phyloP scores from a whole-genome alignment of 73 alveolate species.

The Blepharisma japonicum region DNA sequence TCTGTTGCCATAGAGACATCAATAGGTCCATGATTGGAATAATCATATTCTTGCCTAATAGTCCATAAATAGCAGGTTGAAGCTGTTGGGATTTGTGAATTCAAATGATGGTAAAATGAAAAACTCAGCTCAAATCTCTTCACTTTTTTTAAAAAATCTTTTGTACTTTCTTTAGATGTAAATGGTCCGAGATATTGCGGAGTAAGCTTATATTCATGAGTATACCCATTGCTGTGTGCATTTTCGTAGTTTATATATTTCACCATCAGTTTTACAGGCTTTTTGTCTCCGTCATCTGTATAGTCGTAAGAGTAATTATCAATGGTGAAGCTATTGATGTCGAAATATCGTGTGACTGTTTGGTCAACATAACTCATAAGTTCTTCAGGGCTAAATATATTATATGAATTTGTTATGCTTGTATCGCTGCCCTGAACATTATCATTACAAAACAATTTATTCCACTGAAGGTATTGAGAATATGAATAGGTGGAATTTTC shows the following conservation, averaged over 20 bases:
- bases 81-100: neutral
- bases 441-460: neutral
- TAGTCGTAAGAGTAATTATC: conserved; percentile 22
- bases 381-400: neutral
- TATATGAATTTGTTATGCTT: conserved; percentile 9
- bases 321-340: conserved; percentile 9
- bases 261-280: neutral
- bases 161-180: neutral
- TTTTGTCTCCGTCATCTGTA: conserved; percentile 13
- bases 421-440: neutral
- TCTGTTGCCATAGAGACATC: neutral
- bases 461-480: conserved; percentile 1
- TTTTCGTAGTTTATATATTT: conserved; percentile 1
- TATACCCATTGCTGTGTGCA: neutral
- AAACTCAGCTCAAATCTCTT: conserved; percentile 15
- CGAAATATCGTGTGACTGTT: neutral
- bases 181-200: neutral
- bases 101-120: neutral
- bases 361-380: neutral
- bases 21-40: conserved; percentile 15
- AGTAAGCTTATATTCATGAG: neutral
- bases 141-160: neutral
- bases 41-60: neutral
- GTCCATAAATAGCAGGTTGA: conserved; percentile 3
- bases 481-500: neutral